phyloP scores from a whole-genome alignment of 345 rosid genomes.

The Eucalyptus curtisii region DNA sequence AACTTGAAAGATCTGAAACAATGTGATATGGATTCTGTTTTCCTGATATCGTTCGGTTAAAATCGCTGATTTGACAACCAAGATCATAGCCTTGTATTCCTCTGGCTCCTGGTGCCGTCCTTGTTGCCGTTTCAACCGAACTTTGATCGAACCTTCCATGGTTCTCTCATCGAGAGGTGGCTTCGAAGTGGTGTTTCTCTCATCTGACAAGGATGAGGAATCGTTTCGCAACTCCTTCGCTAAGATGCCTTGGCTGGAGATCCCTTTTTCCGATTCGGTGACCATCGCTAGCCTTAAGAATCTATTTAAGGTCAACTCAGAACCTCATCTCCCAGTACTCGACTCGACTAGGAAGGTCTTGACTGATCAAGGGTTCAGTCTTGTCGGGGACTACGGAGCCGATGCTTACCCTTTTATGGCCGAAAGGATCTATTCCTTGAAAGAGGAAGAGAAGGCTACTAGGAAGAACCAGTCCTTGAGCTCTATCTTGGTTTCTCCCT shows the following conservation, averaged over 20 bases:
- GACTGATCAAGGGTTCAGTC: not conserved
- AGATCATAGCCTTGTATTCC: not conserved
- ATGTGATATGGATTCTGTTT: not conserved
- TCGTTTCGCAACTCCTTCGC: not conserved
- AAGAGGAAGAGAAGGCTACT: no score
- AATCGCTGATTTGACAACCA: constrained; percentile 2
- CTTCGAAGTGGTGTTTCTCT: not conserved
- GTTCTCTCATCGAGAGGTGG: not conserved
- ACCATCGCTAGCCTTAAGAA: not conserved
- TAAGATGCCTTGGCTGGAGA: not conserved
- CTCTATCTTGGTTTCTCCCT: not conserved
- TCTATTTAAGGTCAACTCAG: not conserved
- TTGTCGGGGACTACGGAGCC: not conserved
- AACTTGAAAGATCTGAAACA: not conserved
- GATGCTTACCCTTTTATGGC: not conserved
- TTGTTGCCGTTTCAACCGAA: not conserved
- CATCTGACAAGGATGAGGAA: not conserved
- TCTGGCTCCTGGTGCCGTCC: not conserved
- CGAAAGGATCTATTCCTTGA: not conserved
- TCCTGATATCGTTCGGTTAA: not conserved
- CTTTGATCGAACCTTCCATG: not conserved
- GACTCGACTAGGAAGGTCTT: not conserved
- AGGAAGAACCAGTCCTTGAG: no score
- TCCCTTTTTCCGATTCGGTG: not conserved
- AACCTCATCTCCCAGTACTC: not conserved